Conservation (phyloP, 345 rosid species). For the Brassica rapa region DNA sequence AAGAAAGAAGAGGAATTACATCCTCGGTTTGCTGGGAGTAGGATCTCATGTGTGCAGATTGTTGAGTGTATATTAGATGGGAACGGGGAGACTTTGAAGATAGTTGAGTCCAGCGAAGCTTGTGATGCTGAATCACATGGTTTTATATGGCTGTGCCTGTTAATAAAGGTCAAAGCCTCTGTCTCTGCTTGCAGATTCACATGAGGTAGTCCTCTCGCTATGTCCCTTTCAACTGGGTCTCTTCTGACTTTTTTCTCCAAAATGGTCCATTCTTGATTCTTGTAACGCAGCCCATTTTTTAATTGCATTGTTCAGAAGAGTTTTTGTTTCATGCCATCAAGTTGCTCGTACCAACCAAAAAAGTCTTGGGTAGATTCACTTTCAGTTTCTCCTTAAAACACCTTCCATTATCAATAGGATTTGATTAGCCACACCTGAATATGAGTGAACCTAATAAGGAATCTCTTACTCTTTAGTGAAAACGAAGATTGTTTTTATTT, state of each 20-base stretch:
- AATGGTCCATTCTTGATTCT: conserved; percentile 28
- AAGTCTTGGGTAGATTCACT: conserved; percentile 6
- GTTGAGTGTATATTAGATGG: not conserved
- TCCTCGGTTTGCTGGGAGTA: conserved; percentile 9
- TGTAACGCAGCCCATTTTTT: not conserved
- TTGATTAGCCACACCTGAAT: conserved; percentile 6
- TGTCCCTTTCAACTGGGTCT: conserved; percentile 37
- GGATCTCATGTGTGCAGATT: not conserved
- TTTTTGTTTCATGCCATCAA: conserved; percentile 17
- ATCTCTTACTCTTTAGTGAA: conserved; percentile 40
- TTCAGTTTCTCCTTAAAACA: conserved; percentile 3
- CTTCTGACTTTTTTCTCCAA: conserved; percentile 14
- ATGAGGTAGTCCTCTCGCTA: conserved; percentile 34
- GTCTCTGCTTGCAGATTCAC: conserved; percentile 38
- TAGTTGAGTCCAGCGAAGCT: conserved; percentile 25
- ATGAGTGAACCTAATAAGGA: not conserved
- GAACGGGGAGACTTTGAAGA: conserved; percentile 22
- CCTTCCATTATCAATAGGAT: not conserved
- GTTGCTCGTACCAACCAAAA: conserved; percentile 28
- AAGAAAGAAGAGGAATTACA: no score
- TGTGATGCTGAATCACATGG: conserved; percentile 37
- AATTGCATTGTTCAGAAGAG: not conserved
- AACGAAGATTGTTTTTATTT: conserved; percentile 39
- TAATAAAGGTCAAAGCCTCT: conserved; percentile 37
- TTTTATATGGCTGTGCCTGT: conserved; percentile 23